Percentiles rank a stretch among this genome's conserved stretches.
These are phyloP conservation scores for Coemansia sp. DNA, from an alignment of 192 early-diverging fungal genomes.

Conservation along the genomic window DNA sequence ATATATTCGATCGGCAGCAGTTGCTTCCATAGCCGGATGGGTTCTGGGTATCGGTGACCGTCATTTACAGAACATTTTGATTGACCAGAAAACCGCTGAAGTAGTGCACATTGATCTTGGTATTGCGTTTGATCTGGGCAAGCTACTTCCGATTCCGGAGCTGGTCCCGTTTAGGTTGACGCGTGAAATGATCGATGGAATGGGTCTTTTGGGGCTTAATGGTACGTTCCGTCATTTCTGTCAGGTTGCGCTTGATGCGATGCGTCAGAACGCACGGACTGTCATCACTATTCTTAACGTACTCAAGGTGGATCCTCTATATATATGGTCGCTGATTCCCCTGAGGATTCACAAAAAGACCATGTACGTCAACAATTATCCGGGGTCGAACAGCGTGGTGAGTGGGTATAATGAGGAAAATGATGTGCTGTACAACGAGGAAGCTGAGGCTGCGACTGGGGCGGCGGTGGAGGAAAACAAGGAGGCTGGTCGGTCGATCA, in stretches of 20 bases:
- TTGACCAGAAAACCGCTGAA: slow-evolving; percentile 79
- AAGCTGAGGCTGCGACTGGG: slow-evolving; percentile 1
- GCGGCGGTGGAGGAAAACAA: slow-evolving; percentile 55
- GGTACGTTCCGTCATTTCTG: slow-evolving; percentile 78
- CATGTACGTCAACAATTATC: slow-evolving; percentile 20
- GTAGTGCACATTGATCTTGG: slow-evolving; percentile 95
- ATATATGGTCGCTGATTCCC: slow-evolving; percentile 63
- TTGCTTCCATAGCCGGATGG: slow-evolving; percentile 83
- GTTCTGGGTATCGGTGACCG: slow-evolving; percentile 92
- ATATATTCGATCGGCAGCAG: slow-evolving; percentile 81
- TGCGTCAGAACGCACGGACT: slow-evolving; percentile 78
- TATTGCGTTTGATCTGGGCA: slow-evolving; percentile 95
- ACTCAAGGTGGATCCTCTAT: slow-evolving; percentile 90
- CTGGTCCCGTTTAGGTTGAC: slow-evolving; percentile 91
- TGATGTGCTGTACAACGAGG: slow-evolving; percentile 11
- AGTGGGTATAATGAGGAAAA: slow-evolving; percentile 4
- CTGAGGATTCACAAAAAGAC: slow-evolving; percentile 46
- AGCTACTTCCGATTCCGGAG: slow-evolving; percentile 82
- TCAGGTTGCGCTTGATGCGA: slow-evolving; percentile 73
- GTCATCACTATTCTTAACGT: slow-evolving; percentile 88
- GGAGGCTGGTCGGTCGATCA: slow-evolving; percentile 67
- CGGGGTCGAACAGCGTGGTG: slow-evolving; percentile 1
- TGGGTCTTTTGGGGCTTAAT: slow-evolving; percentile 80
- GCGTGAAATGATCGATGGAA: slow-evolving; percentile 82
- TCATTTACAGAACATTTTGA: slow-evolving; percentile 89